These are phyloP conservation scores for Phylloboletellus chloephorus DNA, from an alignment of 1,284 basidiomycete genomes.

Conservation along the genomic window DNA sequence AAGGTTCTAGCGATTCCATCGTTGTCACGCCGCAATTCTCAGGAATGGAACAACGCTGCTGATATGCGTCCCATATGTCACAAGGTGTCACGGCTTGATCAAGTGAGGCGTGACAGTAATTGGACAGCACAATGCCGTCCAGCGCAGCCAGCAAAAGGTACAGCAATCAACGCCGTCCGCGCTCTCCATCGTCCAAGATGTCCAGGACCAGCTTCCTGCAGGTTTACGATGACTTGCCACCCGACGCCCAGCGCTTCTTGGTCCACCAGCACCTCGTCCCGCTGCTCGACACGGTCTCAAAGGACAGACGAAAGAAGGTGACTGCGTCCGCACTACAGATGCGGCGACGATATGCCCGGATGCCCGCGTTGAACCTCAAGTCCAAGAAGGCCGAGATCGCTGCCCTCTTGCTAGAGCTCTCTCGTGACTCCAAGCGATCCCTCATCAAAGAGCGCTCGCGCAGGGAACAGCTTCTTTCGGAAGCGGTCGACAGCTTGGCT, in stretches of 20 bases:
- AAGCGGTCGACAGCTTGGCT: constrained; percentile 49
- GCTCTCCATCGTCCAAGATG: neutral
- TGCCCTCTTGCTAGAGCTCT: constrained; percentile 44
- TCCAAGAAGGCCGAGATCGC: constrained; percentile 50
- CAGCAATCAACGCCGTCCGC: neutral
- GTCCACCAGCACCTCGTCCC: constrained; percentile 41
- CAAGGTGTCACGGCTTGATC: neutral
- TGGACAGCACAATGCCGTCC: constrained; percentile 14
- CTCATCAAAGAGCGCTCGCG: constrained; percentile 48
- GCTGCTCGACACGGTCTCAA: constrained; percentile 36
- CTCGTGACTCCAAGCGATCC: constrained; percentile 46
- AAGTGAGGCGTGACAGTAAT: neutral
- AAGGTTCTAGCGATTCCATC: too few relatives aligned
- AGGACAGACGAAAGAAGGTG: constrained; percentile 32
- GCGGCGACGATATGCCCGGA: constrained; percentile 34
- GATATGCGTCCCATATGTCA: constrained; percentile 8
- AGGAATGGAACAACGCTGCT: constrained; percentile 6
- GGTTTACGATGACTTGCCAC: constrained; percentile 40
- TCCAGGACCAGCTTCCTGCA: constrained; percentile 34
- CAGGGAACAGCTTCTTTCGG: constrained; percentile 47
- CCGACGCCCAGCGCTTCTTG: constrained; percentile 39
- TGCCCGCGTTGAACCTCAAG: constrained; percentile 47
- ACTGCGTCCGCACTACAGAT: constrained; percentile 32
- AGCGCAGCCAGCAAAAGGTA: constrained; percentile 18
- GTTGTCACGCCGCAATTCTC: too few relatives aligned